These are phyloP conservation scores for Phytomonas francai DNA, from an alignment of 208 protist genomes.

Conservation along the genomic window DNA sequence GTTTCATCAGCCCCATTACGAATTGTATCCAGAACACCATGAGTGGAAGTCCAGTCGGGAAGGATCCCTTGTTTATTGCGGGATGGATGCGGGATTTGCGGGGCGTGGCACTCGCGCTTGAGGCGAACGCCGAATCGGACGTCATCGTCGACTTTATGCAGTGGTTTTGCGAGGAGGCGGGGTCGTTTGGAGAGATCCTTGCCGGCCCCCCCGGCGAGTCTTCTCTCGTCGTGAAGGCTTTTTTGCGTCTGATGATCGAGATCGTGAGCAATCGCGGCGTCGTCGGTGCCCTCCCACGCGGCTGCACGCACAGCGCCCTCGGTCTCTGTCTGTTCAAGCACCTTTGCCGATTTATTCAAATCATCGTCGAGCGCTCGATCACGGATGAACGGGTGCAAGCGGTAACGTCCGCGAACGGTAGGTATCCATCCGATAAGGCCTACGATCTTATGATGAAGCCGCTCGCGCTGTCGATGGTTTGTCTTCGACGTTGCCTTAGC, in stretches of 20 bases:
- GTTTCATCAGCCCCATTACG: constrained; percentile 58
- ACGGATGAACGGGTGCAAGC: constrained; percentile 44
- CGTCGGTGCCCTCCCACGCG: constrained; percentile 21
- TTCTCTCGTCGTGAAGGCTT: constrained; percentile 56
- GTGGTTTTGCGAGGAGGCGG: constrained; percentile 56
- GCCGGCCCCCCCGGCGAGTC: constrained; percentile 25
- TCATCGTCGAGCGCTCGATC: constrained; percentile 56
- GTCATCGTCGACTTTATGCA: constrained; percentile 50
- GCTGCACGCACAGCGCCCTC: constrained; percentile 51
- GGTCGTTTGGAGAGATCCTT: constrained; percentile 36
- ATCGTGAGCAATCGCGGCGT: constrained; percentile 25
- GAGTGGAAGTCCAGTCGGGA: constrained; percentile 29
- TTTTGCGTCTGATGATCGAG: constrained; percentile 65
- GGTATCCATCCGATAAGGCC: constrained; percentile 16
- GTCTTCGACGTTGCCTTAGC: constrained; percentile 49
- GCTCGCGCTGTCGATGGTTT: constrained; percentile 55
- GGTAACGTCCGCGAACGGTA: constrained; percentile 6
- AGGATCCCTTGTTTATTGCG: constrained; percentile 51
- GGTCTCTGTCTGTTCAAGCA: constrained; percentile 75
- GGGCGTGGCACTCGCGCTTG: constrained; percentile 48
- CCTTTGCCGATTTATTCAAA: constrained; percentile 44
- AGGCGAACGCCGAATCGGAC: constrained; percentile 21
- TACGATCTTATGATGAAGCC: constrained; percentile 78
- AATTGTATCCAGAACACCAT: constrained; percentile 61
- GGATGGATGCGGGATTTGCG: constrained; percentile 84